These are phyloP conservation scores for Paecilomyces formosus DNA, from an alignment of 2,329 filamentous ascomycete species.

Conservation along the genomic window DNA sequence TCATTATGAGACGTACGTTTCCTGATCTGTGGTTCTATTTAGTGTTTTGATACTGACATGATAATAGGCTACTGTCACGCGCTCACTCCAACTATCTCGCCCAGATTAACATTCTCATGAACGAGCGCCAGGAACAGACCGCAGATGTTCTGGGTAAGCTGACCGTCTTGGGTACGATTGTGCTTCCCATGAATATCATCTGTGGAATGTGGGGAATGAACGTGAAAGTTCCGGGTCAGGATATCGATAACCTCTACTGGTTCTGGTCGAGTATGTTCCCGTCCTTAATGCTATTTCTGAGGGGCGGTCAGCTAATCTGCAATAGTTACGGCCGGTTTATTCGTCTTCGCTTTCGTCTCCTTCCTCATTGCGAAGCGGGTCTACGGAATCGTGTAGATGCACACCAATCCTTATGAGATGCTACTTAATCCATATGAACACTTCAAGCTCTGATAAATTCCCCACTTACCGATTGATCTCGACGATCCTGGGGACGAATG, in stretches of 20 bases:
- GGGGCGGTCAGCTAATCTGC: background rate
- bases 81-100: constrained; percentile 97
- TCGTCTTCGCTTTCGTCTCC: constrained; percentile 72
- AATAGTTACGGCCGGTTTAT: constrained; percentile 60
- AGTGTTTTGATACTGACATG: background rate
- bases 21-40: background rate
- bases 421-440: background rate
- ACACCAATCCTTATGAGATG: background rate
- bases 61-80: constrained; percentile 68
- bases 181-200: constrained; percentile 97
- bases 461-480: background rate
- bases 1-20: constrained; percentile 85
- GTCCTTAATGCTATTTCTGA: constrained; percentile 2
- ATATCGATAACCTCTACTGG: constrained; percentile 69
- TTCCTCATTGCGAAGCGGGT: constrained; percentile 77
- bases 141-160: constrained; percentile 91
- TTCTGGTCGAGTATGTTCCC: constrained; percentile 52
- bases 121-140: constrained; percentile 92
- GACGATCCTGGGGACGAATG: background rate
- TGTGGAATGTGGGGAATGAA: constrained; percentile 99
- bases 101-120: constrained; percentile 98
- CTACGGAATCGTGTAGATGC: constrained; percentile 63
- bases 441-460: background rate
- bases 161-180: constrained; percentile 92
- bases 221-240: constrained; percentile 88